Conservation (phyloP, 2,329 filamentous ascomycete genomes). For the Fusarium multiceps region DNA sequence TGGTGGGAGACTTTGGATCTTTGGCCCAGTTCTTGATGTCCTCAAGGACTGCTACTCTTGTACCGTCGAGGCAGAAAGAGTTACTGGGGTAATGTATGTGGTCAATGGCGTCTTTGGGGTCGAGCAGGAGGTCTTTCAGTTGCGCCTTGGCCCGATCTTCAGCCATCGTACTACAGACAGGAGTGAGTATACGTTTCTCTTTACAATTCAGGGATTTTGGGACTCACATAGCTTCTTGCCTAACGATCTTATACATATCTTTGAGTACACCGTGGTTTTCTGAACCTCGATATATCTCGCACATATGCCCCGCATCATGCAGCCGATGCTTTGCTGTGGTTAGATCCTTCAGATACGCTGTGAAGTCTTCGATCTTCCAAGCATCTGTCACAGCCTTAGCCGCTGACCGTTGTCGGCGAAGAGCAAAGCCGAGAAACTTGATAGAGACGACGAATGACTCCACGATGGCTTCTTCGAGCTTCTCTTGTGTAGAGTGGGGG, state of each 20-base stretch:
- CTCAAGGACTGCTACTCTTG: fast-evolving
- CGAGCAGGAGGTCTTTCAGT: not conserved
- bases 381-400: not conserved
- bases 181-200: no score
- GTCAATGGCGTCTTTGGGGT: fast-evolving
- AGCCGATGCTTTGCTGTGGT: fast-evolving
- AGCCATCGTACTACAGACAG: fast-evolving
- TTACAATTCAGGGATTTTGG: no score
- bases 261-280: fast-evolving
- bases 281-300: not conserved
- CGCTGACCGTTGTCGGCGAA: not conserved
- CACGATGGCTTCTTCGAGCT: fast-evolving
- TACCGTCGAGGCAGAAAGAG: not conserved
- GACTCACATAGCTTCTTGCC: not conserved
- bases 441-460: not conserved
- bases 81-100: not conserved
- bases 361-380: not conserved
- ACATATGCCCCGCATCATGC: not conserved
- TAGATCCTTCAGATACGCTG: not conserved
- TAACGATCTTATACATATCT: fast-evolving
- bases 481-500: fast-evolving
- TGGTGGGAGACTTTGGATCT: not conserved
- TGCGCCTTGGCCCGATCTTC: not conserved
- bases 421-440: not conserved
- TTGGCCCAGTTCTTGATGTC: not conserved